Base-by-base conservation (phyloP, 345 rosid species). In the Aegle marmelos region DNA sequence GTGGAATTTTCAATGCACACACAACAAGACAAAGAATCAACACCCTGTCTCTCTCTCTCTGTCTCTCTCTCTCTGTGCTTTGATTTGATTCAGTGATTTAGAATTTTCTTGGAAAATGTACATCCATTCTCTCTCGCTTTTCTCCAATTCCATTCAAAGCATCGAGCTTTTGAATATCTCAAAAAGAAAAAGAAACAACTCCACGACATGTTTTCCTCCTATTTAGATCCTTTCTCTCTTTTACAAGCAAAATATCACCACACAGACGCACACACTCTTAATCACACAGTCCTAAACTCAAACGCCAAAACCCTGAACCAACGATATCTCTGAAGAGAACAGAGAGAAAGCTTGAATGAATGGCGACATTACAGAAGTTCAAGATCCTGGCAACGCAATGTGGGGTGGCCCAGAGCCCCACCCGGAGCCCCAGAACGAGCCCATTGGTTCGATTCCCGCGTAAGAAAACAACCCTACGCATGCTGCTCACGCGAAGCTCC, bases 331-430 rank as follows among this genome's bases (percentile, higher is more conserved):
- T 17, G 17, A 72, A 57, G 56, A 82, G 21, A 74, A 31, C 53
- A 54, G 79, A 67, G 17, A 80, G 41, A n/a, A 8, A 30, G 53
- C 65, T 56, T 9, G 57, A 66, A 93, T 9, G 57, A 68, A 93
- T 95, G 99, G 93, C 98, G 30, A 71, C 99, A 24, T 54, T 95
- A 81, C 94, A 92, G 80, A 91, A 89, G 76, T 93, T 93, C 89
- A 93, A 90, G 93, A 85, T 93, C 30, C 83, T 92, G 5, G 91
- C 98, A 34, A 90, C 96, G 7, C 97, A 92, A 82, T 95, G 99
- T 6, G 97, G 97, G 41, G 96, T 93, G n/a, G 79, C 87, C 2
- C 88, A 84, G 79, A 93, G 96, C 79, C 94, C 97, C 0, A 92
- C 96, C 8, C 86, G 91, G 61, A 90, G 95, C 79, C 97, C 98